Conservation (phyloP, 805 yeast genomes). For the Schwanniomyces sp. region DNA sequence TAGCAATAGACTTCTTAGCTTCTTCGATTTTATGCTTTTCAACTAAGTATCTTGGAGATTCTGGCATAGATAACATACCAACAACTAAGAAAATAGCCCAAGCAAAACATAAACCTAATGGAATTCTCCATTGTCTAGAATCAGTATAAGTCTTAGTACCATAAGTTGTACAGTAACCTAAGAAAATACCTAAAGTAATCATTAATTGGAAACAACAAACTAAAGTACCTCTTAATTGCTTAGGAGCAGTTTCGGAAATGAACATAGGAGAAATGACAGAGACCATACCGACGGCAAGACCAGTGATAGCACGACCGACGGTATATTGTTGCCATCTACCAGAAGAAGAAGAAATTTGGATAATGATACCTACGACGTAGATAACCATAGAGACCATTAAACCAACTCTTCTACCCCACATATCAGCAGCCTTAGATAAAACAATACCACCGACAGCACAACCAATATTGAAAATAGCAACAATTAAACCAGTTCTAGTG, state of each 20-base stretch:
- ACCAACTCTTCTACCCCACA: constrained; percentile 59
- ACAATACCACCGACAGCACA: constrained; percentile 73
- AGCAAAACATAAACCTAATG: constrained; percentile 54
- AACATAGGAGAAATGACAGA: constrained; percentile 67
- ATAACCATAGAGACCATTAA: constrained; percentile 53
- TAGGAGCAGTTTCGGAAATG: constrained; percentile 71
- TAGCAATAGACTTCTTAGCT: constrained; percentile 56
- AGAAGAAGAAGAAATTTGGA: constrained; percentile 54
- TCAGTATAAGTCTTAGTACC: constrained; percentile 56
- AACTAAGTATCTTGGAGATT: constrained; percentile 65
- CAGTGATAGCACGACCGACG: constrained; percentile 63
- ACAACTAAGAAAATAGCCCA: constrained; percentile 51
- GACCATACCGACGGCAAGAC: constrained; percentile 73
- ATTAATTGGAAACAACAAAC: constrained; percentile 70
- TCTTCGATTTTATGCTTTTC: constrained; percentile 50
- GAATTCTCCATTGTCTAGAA: constrained; percentile 68
- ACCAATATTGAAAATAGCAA: constrained; percentile 62
- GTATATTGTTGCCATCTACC: constrained; percentile 61
- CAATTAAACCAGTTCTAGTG: constrained; percentile 52
- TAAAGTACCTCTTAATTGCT: constrained; percentile 66
- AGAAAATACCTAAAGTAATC: constrained; percentile 68
- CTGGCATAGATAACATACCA: constrained; percentile 64
- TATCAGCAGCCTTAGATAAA: constrained; percentile 57
- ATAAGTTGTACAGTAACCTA: constrained; percentile 67
- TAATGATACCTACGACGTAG: constrained; percentile 59